A percentile compares a stretch with the other conserved stretches of the same genome.
phyloP scores from a whole-genome alignment of 106 monocot genomes.

The Dioscorea dumetorum region DNA sequence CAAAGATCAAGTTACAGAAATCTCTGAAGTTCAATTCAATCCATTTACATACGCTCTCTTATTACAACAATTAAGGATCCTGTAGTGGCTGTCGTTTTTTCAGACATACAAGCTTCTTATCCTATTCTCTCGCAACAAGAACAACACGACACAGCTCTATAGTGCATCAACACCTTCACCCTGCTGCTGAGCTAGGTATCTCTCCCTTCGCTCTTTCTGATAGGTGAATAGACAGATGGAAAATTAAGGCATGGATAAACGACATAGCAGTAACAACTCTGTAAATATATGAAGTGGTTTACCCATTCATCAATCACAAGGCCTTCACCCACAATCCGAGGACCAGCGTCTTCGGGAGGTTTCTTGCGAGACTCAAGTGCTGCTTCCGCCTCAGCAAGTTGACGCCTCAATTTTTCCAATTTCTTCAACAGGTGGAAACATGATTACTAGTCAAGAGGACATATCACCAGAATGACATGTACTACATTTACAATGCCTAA shows the following conservation, averaged over 20 bases:
- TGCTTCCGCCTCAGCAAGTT: conserved; percentile 79
- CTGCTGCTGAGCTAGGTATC: conserved; percentile 81
- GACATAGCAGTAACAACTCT: neutral
- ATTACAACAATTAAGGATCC: no score
- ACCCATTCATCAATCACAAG: conserved; percentile 98
- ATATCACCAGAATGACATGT: no score
- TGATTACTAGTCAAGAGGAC: neutral
- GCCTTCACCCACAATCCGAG: conserved; percentile 72
- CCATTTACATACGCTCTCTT: no score
- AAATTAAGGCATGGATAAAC: neutral
- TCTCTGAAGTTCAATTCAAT: no score
- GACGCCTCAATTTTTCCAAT: conserved; percentile 79
- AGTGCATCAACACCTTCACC: conserved; percentile 70
- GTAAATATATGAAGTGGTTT: conserved; percentile 3
- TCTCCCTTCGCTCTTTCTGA: conserved; percentile 88
- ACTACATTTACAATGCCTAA: no score
- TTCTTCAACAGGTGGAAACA: conserved; percentile 28
- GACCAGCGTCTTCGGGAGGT: conserved; percentile 60
- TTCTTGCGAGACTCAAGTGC: conserved; percentile 73
- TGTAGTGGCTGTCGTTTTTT: no score
- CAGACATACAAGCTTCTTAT: no score
- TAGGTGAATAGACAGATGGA: conserved; percentile 1
- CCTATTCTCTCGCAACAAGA: no score
- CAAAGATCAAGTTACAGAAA: no score
- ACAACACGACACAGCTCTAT: conserved; percentile 12